Evolutionary conservation across 371 early-diverging fungal genomes (phyloP).

Genomic region (Zopfochytrium polystomum): DNA sequence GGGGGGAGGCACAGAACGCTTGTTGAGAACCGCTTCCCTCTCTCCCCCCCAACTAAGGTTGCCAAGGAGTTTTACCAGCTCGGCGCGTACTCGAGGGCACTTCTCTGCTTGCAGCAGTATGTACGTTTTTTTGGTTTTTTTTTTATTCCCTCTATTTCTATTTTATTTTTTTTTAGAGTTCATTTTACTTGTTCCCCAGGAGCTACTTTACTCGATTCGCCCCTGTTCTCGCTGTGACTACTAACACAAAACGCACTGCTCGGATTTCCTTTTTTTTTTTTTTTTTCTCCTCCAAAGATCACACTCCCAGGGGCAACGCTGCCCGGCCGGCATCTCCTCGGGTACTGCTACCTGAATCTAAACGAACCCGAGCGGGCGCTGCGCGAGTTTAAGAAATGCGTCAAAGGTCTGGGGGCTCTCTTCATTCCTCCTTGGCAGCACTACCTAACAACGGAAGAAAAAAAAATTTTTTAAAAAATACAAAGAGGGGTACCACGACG

Average conservation of each 20-base stretch:
- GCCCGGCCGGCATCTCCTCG: slow-evolving; percentile 53
- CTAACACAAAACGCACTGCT: neutral
- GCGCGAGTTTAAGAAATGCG: slow-evolving; percentile 55
- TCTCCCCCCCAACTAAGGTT: slow-evolving; percentile 28
- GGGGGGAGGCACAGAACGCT: too few relatives aligned
- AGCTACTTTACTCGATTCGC: too few relatives aligned
- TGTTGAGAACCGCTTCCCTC: neutral
- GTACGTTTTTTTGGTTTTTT: slow-evolving; percentile 22
- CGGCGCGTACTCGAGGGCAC: slow-evolving; percentile 51
- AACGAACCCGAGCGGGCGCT: slow-evolving; percentile 48
- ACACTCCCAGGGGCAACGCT: slow-evolving; percentile 42
- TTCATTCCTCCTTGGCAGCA: neutral
- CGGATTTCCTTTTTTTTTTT: neutral
- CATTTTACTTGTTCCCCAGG: too few relatives aligned
- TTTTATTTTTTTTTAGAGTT: too few relatives aligned
- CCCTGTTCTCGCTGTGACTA: too few relatives aligned
- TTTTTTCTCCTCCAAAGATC: neutral
- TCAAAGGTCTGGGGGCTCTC: slow-evolving; percentile 37
- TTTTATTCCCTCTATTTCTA: too few relatives aligned
- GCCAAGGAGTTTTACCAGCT: slow-evolving; percentile 58
- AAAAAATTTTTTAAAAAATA: neutral
- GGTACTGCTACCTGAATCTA: slow-evolving; percentile 52
- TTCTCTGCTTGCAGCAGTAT: slow-evolving; percentile 52
- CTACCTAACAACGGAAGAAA: neutral
- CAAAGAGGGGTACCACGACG: slow-evolving; percentile 55